Evolutionary conservation across 2,329 filamentous ascomycete genomes (phyloP), one percentile per base, ranked within the genome.

Genomic region (Periconia sp.): DNA sequence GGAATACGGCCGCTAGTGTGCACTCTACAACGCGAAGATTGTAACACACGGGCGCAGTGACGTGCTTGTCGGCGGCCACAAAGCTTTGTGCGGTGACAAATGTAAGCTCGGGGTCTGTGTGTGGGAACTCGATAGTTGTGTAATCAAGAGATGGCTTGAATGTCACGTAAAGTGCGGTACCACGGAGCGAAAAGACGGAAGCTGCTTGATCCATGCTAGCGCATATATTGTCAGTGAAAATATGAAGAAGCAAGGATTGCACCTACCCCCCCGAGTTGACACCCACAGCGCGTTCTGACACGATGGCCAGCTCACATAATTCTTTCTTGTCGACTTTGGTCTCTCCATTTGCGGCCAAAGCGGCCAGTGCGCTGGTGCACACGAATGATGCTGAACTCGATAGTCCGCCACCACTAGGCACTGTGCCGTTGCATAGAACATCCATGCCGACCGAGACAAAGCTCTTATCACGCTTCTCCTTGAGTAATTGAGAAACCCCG

Each of bases 1-100:
- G 71, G 21, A 85, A 78, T 12, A 81, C 75, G 3, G 94, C 91
- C 3, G 94, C 94, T 22, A 99, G 80, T 40, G 88, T 94, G 74
- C 90, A 95, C 73, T 99, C 94, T 25, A 96, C 94, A 1, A 99
- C 94, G 19, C 94, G 87, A 17, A 99, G 82, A 70, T 99, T 99
- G 78, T 97, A 99, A 78, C 92, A 90, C 52, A 95, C 86, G 0
- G 92, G 92, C 0, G 87, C 94, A 1, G 92, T 96, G 49, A 92
- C 88, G 64, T 94, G 89, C 75, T 99, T 99, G 77, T 97, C 92
- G 4, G 92, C 89, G 12, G 87, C 87, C 48, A 99, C 88, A 68
- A 96, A 96, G 46, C 88, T 95, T 69, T 99, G 94, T 6, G 92
- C 92, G 54, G 96, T 91, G 52, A 99, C 80, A 71, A 99, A 97